phyloP scores from a whole-genome alignment of 2,329 filamentous ascomycete genomes.

The Ophiostoma pallidulum region DNA sequence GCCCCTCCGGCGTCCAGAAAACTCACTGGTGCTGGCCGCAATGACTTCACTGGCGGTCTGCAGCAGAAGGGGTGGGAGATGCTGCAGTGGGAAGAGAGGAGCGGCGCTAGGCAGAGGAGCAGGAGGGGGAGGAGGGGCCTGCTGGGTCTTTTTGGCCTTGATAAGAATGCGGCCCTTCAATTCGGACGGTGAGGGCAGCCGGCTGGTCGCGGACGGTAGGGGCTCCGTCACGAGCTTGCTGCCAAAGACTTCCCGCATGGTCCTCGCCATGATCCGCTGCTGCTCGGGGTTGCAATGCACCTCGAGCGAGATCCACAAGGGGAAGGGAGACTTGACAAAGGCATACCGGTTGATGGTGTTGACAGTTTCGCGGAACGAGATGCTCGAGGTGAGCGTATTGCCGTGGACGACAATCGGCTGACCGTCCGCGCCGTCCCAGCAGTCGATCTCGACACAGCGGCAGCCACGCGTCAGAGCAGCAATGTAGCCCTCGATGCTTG shows the following conservation, averaged over 20 bases:
- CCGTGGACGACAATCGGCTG: constrained; percentile 88
- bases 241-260: constrained; percentile 78
- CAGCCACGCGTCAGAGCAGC: constrained; percentile 79
- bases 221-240: constrained; percentile 69
- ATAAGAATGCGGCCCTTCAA: constrained; percentile 76
- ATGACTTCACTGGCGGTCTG: constrained; percentile 13
- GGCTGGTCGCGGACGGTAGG: constrained; percentile 55
- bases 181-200: constrained; percentile 77
- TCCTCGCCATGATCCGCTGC: constrained; percentile 79
- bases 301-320: constrained; percentile 89
- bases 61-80: neutral
- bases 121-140: constrained; percentile 17
- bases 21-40: constrained; percentile 17
- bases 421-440: constrained; percentile 88
- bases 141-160: constrained; percentile 81
- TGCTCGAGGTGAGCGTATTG: constrained; percentile 75
- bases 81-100: neutral
- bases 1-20: constrained; percentile 42
- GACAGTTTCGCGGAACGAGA: constrained; percentile 86
- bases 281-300: constrained; percentile 82
- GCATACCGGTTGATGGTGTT: constrained; percentile 91
- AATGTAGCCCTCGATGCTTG: constrained; percentile 93
- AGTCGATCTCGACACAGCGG: constrained; percentile 93
- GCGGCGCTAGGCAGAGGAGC: neutral
- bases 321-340: constrained; percentile 77